Base-by-base conservation (phyloP, 164 flowering plant genomes). In the Buxus sempervirens region DNA sequence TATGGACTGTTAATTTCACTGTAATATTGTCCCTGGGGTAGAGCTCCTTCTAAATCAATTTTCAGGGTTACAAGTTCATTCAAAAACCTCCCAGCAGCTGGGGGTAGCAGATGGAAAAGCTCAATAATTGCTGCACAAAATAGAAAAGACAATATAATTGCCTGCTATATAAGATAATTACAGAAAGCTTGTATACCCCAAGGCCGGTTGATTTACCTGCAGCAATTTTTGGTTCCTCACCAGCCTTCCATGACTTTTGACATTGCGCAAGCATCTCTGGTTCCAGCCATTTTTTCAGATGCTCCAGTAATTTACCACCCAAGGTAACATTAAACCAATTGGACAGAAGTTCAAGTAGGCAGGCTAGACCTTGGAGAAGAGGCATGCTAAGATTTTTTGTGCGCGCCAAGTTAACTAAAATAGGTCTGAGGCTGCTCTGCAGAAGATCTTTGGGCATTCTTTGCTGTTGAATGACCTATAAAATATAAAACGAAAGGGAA, bases 1-100 rank as follows among this genome's bases (percentile, higher is more conserved):
- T 96, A 96, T 57, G 99, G 99, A 81, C 99, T 96, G 72, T 93
- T 96, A 51, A 96, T 90, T 79, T 93, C 96, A 79, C 99, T 96
- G 74, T 93, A 93, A 72, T 86, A 86, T 73, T 90, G 98, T 56
- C 95, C 98, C 12, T 86, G 86, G 55, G 97, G 92, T 70, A 96
- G 93, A 45, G 97, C 92, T 41, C 84, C 90, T 77, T 93, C 99
- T 80, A 96, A 81, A 56, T 91, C 92, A 79, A 96, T 96, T 26
- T 97, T 93, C 72, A 96, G 74, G 55, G 89, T 84, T 36, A 96
- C 99, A 76, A 96, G 96, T 69, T 93, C 98, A 82, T 96, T 96
- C 56, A 96, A 88, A 69, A 93, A 93, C 78, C 83, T 93, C 64
- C 89, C 87, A 22, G 99, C 98, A 57, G 98, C 99, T 69, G 72